Evolutionary conservation across 1,139 yeast species (phyloP).

Genomic region (Blastobotrys serpentis): DNA sequence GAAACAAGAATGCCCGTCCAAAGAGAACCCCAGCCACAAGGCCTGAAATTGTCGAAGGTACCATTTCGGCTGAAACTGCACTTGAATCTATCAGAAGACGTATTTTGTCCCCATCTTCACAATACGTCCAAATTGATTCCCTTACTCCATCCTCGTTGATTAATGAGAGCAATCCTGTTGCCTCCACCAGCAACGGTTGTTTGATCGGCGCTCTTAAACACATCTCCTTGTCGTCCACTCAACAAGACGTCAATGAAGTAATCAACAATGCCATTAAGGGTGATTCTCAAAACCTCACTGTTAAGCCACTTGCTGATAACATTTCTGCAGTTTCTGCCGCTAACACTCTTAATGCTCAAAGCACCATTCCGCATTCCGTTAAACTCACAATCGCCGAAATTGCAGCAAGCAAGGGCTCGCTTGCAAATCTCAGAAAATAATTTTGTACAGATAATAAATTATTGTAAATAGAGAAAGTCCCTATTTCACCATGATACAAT

Average conservation of each 20-base stretch:
- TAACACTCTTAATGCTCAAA: constrained; percentile 29
- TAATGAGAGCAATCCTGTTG: constrained; percentile 9
- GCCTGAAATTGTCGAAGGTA: neutral
- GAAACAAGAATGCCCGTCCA: neutral
- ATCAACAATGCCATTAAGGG: constrained; percentile 28
- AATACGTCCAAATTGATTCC: constrained; percentile 11
- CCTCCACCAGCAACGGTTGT: constrained; percentile 17
- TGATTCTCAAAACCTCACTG: constrained; percentile 20
- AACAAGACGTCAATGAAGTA: constrained; percentile 10
- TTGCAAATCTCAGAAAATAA: constrained; percentile 23
- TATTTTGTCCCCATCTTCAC: neutral
- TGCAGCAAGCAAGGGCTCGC: constrained; percentile 30
- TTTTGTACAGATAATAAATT: neutral
- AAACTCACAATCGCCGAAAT: constrained; percentile 29
- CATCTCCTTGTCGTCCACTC: neutral
- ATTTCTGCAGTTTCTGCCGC: constrained; percentile 22
- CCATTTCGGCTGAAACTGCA: constrained; percentile 6
- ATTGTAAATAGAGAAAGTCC: constrained; percentile 12
- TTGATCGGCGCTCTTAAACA: constrained; percentile 18
- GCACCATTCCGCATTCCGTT: constrained; percentile 25
- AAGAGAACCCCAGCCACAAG: neutral
- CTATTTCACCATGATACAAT: no score
- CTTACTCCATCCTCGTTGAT: constrained; percentile 12
- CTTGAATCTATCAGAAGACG: constrained; percentile 2
- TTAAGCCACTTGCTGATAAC: constrained; percentile 15